A percentile compares a stretch with the other conserved stretches of the same genome.
Conservation (phyloP, 768 basidiomycete genomes). For the Kwoniella europaea region DNA sequence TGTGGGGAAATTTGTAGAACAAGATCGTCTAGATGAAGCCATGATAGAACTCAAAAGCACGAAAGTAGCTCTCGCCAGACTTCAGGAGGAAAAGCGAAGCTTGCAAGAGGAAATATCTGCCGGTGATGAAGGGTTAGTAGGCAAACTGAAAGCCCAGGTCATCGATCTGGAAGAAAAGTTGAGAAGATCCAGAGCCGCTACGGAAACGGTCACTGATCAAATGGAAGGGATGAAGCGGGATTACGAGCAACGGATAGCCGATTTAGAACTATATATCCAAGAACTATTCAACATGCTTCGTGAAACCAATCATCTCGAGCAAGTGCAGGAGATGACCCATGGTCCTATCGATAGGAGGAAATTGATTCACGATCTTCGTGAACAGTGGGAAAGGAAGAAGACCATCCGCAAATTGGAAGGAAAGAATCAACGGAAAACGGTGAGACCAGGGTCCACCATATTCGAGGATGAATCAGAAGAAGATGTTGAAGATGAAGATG, state of each 20-base stretch:
- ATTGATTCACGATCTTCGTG: constrained; percentile 66
- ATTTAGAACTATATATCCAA: constrained; percentile 89
- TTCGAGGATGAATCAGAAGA: constrained; percentile 28
- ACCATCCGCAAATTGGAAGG: constrained; percentile 54
- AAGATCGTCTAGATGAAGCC: constrained; percentile 77
- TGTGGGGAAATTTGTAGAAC: constrained; percentile 86
- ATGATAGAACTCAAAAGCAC: constrained; percentile 77
- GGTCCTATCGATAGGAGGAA: constrained; percentile 76
- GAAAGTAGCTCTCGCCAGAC: constrained; percentile 62
- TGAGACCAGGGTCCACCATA: constrained; percentile 5
- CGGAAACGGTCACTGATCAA: constrained; percentile 74
- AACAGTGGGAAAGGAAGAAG: constrained; percentile 54
- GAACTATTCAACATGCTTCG: constrained; percentile 93
- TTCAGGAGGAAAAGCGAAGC: constrained; percentile 76
- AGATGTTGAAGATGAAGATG: constrained; percentile 54
- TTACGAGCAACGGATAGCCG: constrained; percentile 83
- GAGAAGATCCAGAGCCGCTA: constrained; percentile 75
- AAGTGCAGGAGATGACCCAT: constrained; percentile 69
- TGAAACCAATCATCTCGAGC: constrained; percentile 74
- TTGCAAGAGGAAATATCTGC: constrained; percentile 80
- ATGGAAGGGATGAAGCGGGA: constrained; percentile 74
- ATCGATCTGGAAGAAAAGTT: constrained; percentile 76
- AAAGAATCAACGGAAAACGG: constrained; percentile 8
- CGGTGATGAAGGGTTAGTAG: constrained; percentile 82
- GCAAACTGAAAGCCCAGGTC: constrained; percentile 75